These are phyloP conservation scores for Phaeosphaeria sp. DNA, from an alignment of 2,329 filamentous ascomycete genomes.

Conservation along the genomic window DNA sequence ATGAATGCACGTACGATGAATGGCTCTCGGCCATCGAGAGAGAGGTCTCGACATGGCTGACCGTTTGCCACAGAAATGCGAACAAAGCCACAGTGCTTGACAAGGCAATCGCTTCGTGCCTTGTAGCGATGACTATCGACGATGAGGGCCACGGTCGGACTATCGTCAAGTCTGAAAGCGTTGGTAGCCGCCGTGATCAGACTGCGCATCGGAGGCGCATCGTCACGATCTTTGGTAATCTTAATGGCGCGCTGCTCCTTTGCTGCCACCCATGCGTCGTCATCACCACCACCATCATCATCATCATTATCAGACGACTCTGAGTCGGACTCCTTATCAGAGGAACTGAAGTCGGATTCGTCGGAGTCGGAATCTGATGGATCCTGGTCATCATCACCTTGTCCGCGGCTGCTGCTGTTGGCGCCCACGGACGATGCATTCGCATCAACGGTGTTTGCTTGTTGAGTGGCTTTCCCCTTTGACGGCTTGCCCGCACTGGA, in stretches of 20 bases:
- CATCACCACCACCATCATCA: no score
- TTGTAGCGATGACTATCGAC: neutral
- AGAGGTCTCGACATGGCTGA: no score
- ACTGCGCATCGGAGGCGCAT: neutral
- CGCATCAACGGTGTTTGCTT: neutral
- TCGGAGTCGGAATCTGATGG: neutral
- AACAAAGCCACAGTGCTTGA: neutral
- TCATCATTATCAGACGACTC: no score
- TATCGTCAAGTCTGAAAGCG: neutral
- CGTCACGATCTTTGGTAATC: neutral
- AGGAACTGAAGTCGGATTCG: neutral
- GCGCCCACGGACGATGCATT: neutral
- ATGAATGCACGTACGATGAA: constrained; percentile 1
- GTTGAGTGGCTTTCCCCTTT: neutral
- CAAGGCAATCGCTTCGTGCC: neutral
- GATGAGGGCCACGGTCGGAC: neutral
- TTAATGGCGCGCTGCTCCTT: neutral
- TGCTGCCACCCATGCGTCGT: neutral
- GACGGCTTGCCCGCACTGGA: neutral
- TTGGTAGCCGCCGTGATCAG: neutral
- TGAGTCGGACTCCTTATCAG: neutral
- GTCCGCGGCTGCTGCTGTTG: no score
- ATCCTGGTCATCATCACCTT: neutral
- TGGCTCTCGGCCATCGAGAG: neutral
- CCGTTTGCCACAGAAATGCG: neutral